Base-by-base conservation (phyloP, 78 protist species). In the Polysphondylium violaceum region DNA sequence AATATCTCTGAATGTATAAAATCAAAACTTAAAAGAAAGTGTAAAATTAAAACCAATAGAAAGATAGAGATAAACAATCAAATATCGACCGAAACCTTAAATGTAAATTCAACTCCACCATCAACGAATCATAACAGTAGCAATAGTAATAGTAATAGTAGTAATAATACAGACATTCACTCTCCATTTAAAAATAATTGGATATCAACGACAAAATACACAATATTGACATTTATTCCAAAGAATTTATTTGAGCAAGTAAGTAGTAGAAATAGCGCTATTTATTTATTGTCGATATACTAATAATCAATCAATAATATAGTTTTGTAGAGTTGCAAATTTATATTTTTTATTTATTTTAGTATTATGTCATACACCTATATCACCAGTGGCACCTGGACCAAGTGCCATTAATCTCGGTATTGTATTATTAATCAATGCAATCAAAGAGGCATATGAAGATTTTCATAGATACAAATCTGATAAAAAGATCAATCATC, bases 161-260 rank as follows among this genome's bases (percentile, higher is more conserved):
- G 29, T 25, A 29, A 59, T 7, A 58, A 58, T 58, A 4, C 3
- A 21, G 8, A 58, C 8, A 58, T n/a, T n/a, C n/a, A n/a, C n/a
- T n/a, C n/a, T n/a, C 53, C 23, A 47, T 47, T 11, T 14, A 47
- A 47, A 47, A 47, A 8, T 1, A 79, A 79, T 55, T 79, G 75
- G 75, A 79, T 79, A n/a, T 79, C 88, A 8, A 92, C 95, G 29
- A 78, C 88, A 1, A 92, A 92, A 58, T 92, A 92, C 55, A 43
- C 95, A 29, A 1, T 63, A 11, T 3, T 92, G 11, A 72, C 91
- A 25, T 92, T 92, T 64, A 1, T 92, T 12, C 95, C 95, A 35
- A 77, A 72, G 35, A 78, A 92, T 60, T 44, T 92, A 25, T 92
- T 74, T 59, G 95, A 92, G 51, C 95, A 92, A 50, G 88, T 79